phyloP scores from a whole-genome alignment of 148 eudicot species.

The Drosera capensis region DNA sequence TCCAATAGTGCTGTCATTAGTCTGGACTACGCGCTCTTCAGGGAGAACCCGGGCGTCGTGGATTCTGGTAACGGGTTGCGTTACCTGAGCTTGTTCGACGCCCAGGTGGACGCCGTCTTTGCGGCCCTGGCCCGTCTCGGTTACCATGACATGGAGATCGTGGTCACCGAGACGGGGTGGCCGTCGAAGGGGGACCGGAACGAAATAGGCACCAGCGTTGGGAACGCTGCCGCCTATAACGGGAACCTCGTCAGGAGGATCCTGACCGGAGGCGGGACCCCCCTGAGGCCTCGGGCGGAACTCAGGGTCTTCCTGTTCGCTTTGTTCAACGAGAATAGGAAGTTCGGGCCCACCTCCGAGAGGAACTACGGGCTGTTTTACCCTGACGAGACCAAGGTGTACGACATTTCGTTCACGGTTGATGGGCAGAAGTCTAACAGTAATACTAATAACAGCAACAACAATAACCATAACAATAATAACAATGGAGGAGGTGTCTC shows the following conservation, averaged over 20 bases:
- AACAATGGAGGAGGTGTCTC: constrained; percentile 10
- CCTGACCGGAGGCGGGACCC: constrained; percentile 80
- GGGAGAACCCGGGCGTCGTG: constrained; percentile 56
- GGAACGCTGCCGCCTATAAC: constrained; percentile 73
- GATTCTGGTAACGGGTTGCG: constrained; percentile 53
- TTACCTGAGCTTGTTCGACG: constrained; percentile 60
- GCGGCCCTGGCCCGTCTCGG: constrained; percentile 66
- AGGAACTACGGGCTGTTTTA: constrained; percentile 78
- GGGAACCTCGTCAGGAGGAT: constrained; percentile 48
- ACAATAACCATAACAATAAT: no score
- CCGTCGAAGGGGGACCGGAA: constrained; percentile 71
- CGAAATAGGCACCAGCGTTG: constrained; percentile 54
- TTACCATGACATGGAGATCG: constrained; percentile 44
- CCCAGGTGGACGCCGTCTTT: constrained; percentile 81
- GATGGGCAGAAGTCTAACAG: constrained; percentile 21
- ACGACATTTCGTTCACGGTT: constrained; percentile 43
- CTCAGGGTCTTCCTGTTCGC: constrained; percentile 70
- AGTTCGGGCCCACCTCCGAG: constrained; percentile 68
- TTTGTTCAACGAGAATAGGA: constrained; percentile 73
- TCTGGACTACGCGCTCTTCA: constrained; percentile 63
- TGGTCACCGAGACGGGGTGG: constrained; percentile 88
- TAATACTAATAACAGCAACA: constrained; percentile 7
- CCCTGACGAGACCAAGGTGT: constrained; percentile 56
- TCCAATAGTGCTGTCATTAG: constrained; percentile 64
- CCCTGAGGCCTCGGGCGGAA: constrained; percentile 50